Evolutionary conservation across 371 early-diverging fungal genomes (phyloP), one percentile per base, ranked within the genome.

Genomic region (Mortierella sp.): DNA sequence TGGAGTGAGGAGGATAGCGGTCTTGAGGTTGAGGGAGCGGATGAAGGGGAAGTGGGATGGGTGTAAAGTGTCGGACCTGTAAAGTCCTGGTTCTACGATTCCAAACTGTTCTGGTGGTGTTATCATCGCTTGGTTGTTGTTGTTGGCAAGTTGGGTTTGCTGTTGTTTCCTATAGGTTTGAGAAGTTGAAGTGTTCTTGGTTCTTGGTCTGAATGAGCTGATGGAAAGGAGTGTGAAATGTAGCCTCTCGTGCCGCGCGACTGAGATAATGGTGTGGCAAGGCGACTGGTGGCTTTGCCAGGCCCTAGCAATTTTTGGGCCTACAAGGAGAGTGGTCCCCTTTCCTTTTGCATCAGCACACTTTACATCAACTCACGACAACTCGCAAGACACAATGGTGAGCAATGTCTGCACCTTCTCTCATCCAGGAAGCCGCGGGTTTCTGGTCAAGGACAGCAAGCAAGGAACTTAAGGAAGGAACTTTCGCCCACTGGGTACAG

Each of bases 101-200:
- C 98, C 98, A 89, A 97, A 98, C 16, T 94, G 93, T 77, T 98
- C 98, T 26, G 98, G 98, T 46, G 96, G 96, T 50, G 89, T 91
- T 21, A 91, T 57, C 80, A 93, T 81, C 40, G n/a, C 19, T 3
- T 19, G 1, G 14, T 40, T 44, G 71, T 57, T 11, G 59, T 55
- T 26, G 76, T 16, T 28, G 44, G 11, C 5, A 26, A 21, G 26
- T 51, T 37, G 46, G 28, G 21, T 31, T 13, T 40, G 43, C 43
- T 40, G 16, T 37, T 0, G 40, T 37, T 34, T 40, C 67, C 37
- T 67, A 40, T 24, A 19, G 0, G 34, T 31, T 11, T 4, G 21
- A 54, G n/a, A 19, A 6, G 61, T 5, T 61, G 19, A 26, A 26
- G 57, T 57, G 19, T 34, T 34, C 34, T 61, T 61, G 61, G 50